Base-by-base conservation (phyloP, 371 early-diverging fungal genomes). In the Syncephalastrum racemosum region DNA sequence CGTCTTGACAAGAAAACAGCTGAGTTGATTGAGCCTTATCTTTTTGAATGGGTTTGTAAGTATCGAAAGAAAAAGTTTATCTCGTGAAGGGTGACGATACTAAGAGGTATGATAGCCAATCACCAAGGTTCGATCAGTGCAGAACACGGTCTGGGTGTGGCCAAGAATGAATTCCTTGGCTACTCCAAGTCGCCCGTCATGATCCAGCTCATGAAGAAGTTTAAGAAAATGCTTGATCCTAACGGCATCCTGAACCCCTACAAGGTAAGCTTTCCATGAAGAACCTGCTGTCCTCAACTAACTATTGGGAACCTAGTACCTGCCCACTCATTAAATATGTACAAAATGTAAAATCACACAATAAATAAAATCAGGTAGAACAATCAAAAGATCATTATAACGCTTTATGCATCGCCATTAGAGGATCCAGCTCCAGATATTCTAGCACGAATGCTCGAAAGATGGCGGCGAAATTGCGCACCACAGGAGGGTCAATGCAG, bases 191-290 rank as follows among this genome's bases (percentile, higher is more conserved):
- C 80, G 5, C 64, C 65, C 2, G 66, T 68, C 4, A 85, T 85
- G 86, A 85, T 90, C 19, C 43, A 80, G 16, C 56, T 86, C 48
- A 94, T 94, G 94, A 79, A 82, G 62, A 73, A 80, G 2, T 73
- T 92, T 62, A 94, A 94, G 71, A 55, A 81, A 15, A 59, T 87
- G 59, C 74, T 93, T 46, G 94, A 94, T 73, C 93, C 94, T 15
- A 84, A 92, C 54, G 83, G 80, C 27, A 93, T 94, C 40, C 79
- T 94, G 81, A 94, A 94, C 60, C 94, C 94, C 10, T 92, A 93
- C 82, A 86, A 88, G 73, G 76, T 75, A 66, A 31, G 36, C 10
- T 2, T 31, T 31, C 10, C 2, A 31, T 10, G 0, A 50, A 1
- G 14, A 49, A 15, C 19, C 15, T 14, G 5, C 19, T 14, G 44